Base-by-base conservation (phyloP, 176 grass and related monocot genomes). In the Eremochloa ophiuroides region DNA sequence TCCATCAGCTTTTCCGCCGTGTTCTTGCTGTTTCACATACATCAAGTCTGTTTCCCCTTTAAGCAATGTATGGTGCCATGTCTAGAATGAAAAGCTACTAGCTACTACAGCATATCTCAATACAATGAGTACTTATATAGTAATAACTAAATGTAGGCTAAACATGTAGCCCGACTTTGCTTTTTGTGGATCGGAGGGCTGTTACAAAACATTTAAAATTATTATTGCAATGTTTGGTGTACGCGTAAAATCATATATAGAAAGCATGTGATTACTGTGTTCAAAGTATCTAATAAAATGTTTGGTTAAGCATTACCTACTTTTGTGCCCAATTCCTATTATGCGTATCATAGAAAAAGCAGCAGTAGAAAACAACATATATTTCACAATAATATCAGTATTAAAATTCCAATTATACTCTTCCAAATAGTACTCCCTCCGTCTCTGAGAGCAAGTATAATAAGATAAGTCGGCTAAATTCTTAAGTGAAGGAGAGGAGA, bases 21-120 rank as follows among this genome's bases (percentile, higher is more conserved):
- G 59, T 18, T 80, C 75, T 35, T 6, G 58, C 77, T 59, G 8
- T 25, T 80, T 80, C 79, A 86, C 58, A 58, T 37, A 67, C 71
- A 65, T 37, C 46, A 71, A 23, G 25, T 30, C 35, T 30, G 75
- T 62, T 77, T 43, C 37, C 55, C 27, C 56, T 62, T 40, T 60
- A 77, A 61, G 38, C 25, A 42, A 63, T 3, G 56, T 62, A n/a
- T 17, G 23, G 8, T n/a, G 66, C 22, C 66, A 42, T 43, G 74
- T 29, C 18, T 41, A 60, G 13, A 40, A 37, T 27, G 18, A 62
- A 27, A 62, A 31, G 18, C 5, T 35, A 35, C 5, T 35, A 35
- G 34, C 1, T 18, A 14, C 4, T 2, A 0, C 64, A n/a, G 9
- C 33, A 13, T 39, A 13, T 39, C n/a, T 26, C 23, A 26, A 5